Evolutionary conservation across 139 green algal species (phyloP).

Genomic region (Zygnema circumcarinatum): DNA sequence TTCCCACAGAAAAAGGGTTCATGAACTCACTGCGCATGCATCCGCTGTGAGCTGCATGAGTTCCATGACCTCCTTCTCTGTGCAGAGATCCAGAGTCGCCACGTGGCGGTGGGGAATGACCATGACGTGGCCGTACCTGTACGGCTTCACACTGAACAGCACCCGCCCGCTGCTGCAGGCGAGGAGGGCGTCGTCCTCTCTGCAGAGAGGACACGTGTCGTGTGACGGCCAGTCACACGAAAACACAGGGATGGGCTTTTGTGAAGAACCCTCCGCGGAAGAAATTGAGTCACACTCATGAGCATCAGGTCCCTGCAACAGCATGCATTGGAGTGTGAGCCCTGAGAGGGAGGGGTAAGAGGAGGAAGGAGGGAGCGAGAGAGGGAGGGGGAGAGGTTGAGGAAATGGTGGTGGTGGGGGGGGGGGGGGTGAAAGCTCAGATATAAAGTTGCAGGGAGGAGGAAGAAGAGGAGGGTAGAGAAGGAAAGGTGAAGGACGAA

Average conservation of each 20-base stretch:
- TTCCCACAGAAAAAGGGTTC: too few relatives aligned
- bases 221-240: background rate
- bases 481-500: background rate
- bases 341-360: background rate
- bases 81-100: constrained; percentile 23
- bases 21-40: background rate
- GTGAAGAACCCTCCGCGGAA: too few relatives aligned
- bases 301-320: too few relatives aligned
- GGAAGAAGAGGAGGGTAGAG: background rate
- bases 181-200: constrained; percentile 20
- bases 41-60: constrained; percentile 7
- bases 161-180: background rate
- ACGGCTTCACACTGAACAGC: constrained; percentile 47
- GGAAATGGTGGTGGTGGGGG: too few relatives aligned
- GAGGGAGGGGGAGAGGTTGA: background rate
- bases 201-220: constrained; percentile 30
- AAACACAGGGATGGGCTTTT: background rate
- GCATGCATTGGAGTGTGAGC: too few relatives aligned
- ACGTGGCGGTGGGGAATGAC: constrained; percentile 41
- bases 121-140: constrained; percentile 43
- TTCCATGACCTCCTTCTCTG: constrained; percentile 26
- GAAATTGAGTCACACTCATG: too few relatives aligned
- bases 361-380: background rate
- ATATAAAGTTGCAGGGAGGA: too few relatives aligned
- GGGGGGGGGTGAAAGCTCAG: too few relatives aligned